phyloP scores from a whole-genome alignment of 148 eudicot species.

The Heliamphora exappendiculata region DNA sequence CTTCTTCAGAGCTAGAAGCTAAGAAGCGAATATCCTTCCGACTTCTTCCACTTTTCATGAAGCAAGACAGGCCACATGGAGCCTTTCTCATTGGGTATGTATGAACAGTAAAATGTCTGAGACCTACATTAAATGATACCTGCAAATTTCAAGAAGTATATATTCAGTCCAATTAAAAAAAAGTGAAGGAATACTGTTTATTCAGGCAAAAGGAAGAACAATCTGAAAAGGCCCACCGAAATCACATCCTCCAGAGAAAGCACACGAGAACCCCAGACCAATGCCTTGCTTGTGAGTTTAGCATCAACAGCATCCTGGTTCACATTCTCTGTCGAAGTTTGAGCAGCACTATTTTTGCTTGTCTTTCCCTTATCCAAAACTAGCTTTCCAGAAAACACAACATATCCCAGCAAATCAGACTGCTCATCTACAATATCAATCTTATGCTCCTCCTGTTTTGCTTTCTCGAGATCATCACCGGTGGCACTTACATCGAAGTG shows the following conservation, averaged over 20 bases:
- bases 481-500: slow-evolving; percentile 30
- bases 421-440: slow-evolving; percentile 91
- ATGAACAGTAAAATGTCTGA: slow-evolving; percentile 84
- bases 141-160: slow-evolving; percentile 23
- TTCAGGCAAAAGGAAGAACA: slow-evolving; percentile 13
- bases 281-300: slow-evolving; percentile 90
- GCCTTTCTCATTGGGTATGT: slow-evolving; percentile 65
- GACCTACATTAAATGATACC: slow-evolving; percentile 73
- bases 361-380: slow-evolving; percentile 69
- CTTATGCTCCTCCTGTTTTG: slow-evolving; percentile 73
- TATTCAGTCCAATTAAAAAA: slow-evolving; percentile 3
- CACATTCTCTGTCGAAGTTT: slow-evolving; percentile 50
- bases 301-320: slow-evolving; percentile 62
- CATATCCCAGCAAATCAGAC: slow-evolving; percentile 92
- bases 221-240: slow-evolving; percentile 52
- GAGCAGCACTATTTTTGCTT: slow-evolving; percentile 39
- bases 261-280: slow-evolving; percentile 77
- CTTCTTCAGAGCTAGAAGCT: slow-evolving; percentile 77
- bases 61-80: slow-evolving; percentile 46
- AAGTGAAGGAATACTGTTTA: neutral
- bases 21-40: slow-evolving; percentile 84
- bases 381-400: slow-evolving; percentile 73
- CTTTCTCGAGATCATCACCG: slow-evolving; percentile 47
- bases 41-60: slow-evolving; percentile 56
- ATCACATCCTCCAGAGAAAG: slow-evolving; percentile 78